A percentile compares a stretch with the other conserved stretches of the same genome.
These are phyloP conservation scores for Polytolypa hystricis DNA, from an alignment of 2,329 filamentous ascomycete genomes.

Conservation along the genomic window DNA sequence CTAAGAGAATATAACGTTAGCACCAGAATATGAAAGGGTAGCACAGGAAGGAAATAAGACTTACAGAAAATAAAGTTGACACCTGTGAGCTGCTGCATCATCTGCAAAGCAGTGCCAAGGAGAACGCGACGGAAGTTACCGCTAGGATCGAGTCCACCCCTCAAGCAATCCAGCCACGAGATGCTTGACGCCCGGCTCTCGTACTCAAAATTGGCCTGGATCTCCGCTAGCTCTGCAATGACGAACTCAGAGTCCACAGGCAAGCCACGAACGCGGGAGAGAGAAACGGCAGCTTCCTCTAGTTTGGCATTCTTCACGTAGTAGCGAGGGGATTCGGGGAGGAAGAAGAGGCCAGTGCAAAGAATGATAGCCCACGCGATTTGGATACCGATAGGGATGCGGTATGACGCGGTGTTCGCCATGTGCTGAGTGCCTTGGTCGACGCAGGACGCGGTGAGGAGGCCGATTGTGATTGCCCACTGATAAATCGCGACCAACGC, in stretches of 20 bases:
- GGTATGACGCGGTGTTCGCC: slow-evolving; percentile 42
- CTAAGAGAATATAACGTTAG: slow-evolving; percentile 3
- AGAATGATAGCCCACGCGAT: slow-evolving; percentile 50
- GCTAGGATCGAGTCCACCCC: slow-evolving; percentile 27
- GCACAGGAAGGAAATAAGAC: neutral
- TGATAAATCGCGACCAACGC: slow-evolving; percentile 32
- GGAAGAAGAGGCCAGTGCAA: slow-evolving; percentile 41
- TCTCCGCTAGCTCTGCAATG: slow-evolving; percentile 39
- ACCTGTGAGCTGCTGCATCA: slow-evolving; percentile 66
- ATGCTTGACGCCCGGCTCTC: slow-evolving; percentile 32
- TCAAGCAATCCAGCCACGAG: slow-evolving; percentile 42
- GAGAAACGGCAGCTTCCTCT: slow-evolving; percentile 11
- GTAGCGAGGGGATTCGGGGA: slow-evolving; percentile 44
- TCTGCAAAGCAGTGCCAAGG: slow-evolving; percentile 60
- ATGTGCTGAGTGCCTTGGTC: slow-evolving; percentile 55
- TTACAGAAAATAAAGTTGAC: slow-evolving; percentile 52
- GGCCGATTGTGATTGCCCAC: slow-evolving; percentile 32
- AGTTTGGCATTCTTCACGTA: slow-evolving; percentile 17
- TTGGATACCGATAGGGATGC: slow-evolving; percentile 54
- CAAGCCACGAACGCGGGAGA: slow-evolving; percentile 34
- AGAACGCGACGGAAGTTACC: slow-evolving; percentile 59
- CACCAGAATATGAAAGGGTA: too few species aligned
- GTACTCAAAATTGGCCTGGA: slow-evolving; percentile 41
- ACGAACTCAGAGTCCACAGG: slow-evolving; percentile 35
- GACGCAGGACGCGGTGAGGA: slow-evolving; percentile 51